Evolutionary conservation across 768 basidiomycete species (phyloP).

Genomic region (Pleurotus salmoneostramineus): DNA sequence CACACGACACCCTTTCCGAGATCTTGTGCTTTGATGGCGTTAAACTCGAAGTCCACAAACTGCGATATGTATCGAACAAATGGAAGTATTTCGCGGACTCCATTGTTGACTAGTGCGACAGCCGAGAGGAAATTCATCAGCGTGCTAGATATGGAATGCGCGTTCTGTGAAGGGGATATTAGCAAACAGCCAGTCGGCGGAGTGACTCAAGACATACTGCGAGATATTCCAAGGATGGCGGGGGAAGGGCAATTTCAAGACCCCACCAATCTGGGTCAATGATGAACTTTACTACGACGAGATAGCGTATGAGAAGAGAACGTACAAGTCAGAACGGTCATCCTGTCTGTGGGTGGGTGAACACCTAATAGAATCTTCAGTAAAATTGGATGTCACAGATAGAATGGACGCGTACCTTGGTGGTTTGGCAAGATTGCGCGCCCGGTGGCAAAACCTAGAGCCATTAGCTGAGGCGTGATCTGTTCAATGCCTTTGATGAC

Average conservation of each 20-base stretch:
- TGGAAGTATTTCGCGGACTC: conserved; percentile 78
- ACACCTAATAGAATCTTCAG: conserved; percentile 34
- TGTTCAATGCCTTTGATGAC: conserved; percentile 64
- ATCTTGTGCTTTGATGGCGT: conserved; percentile 57
- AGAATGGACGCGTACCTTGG: conserved; percentile 32
- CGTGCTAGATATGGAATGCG: conserved; percentile 55
- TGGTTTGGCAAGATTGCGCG: conserved; percentile 63
- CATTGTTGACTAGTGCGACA: conserved; percentile 62
- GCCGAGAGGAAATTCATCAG: conserved; percentile 76
- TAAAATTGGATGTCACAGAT: not conserved
- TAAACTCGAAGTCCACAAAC: conserved; percentile 76
- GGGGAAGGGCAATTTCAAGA: conserved; percentile 72
- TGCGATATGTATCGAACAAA: conserved; percentile 81
- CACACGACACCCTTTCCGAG: conserved; percentile 79
- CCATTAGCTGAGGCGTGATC: conserved; percentile 76
- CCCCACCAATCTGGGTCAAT: conserved; percentile 82
- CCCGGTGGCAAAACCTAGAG: conserved; percentile 74
- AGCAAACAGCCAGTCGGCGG: not conserved
- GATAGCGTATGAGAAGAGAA: conserved; percentile 5
- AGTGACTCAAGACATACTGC: conserved; percentile 34
- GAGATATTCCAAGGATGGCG: conserved; percentile 61
- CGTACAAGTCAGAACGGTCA: conserved; percentile 79
- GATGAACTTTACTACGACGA: conserved; percentile 4
- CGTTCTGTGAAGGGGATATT: conserved; percentile 34
- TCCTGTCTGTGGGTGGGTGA: conserved; percentile 70